Conservation (phyloP, 2,329 filamentous ascomycete species). For the Ampelomyces quisqualis region DNA sequence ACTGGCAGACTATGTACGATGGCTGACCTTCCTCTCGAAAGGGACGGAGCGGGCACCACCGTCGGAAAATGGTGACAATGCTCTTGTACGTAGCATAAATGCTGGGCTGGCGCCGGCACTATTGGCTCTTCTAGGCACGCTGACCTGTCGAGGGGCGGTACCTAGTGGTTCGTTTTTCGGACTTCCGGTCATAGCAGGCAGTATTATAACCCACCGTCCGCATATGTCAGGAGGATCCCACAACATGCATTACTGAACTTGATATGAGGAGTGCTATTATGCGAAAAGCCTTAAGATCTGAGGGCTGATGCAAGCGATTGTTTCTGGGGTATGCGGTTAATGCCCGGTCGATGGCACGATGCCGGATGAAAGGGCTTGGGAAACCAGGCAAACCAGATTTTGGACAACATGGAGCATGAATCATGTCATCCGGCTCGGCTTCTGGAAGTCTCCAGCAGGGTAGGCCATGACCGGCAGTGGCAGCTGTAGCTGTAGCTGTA, state of each 20-base stretch:
- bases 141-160: constrained; percentile 19
- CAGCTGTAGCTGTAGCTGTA: no score
- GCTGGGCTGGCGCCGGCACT: constrained; percentile 20
- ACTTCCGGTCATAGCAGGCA: constrained; percentile 26
- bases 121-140: constrained; percentile 23
- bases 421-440: constrained; percentile 27
- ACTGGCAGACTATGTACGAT: constrained; percentile 16
- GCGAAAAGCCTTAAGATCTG: constrained; percentile 18
- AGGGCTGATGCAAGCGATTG: constrained; percentile 27
- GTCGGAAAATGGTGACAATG: constrained; percentile 8
- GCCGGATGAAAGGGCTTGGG: constrained; percentile 28
- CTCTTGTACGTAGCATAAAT: constrained; percentile 18
- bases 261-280: constrained; percentile 30
- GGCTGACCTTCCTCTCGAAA: constrained; percentile 13
- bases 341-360: constrained; percentile 15
- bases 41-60: constrained; percentile 28
- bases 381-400: constrained; percentile 22
- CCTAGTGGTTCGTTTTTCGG: constrained; percentile 21
- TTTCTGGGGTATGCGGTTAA: constrained; percentile 24
- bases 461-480: constrained; percentile 35
- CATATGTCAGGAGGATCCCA: constrained; percentile 25
- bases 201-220: constrained; percentile 30
- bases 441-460: constrained; percentile 26
- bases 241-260: constrained; percentile 33
- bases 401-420: constrained; percentile 23